These are phyloP conservation scores for Hymenoscyphus albidus DNA, from an alignment of 2,329 filamentous ascomycete genomes.

Conservation along the genomic window DNA sequence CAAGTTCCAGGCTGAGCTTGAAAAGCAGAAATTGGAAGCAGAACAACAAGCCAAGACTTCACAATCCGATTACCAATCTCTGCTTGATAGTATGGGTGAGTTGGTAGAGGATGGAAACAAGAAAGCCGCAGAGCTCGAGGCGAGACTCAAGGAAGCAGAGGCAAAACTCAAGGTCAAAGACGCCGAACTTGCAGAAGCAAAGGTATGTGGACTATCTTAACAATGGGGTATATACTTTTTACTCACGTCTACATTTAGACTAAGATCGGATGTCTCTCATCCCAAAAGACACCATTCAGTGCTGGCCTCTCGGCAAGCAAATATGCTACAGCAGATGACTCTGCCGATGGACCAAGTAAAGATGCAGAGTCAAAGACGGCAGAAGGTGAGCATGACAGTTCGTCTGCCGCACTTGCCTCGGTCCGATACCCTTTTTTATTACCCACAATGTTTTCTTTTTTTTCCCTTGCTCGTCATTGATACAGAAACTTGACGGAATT, in stretches of 20 bases:
- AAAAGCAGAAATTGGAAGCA: constrained; percentile 48
- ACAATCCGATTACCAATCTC: constrained; percentile 52
- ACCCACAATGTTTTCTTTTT: constrained; percentile 5
- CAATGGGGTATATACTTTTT: neutral
- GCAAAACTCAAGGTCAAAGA: constrained; percentile 49
- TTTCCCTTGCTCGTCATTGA: neutral
- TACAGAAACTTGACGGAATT: neutral
- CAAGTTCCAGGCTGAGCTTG: constrained; percentile 50
- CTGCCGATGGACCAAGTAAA: constrained; percentile 36
- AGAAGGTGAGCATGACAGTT: constrained; percentile 59
- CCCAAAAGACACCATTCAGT: constrained; percentile 36
- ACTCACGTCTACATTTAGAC: constrained; percentile 37
- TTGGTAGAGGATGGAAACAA: constrained; percentile 53
- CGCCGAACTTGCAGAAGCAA: constrained; percentile 58
- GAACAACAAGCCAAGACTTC: constrained; percentile 49
- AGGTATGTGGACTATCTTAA: constrained; percentile 39
- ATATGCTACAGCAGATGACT: constrained; percentile 44
- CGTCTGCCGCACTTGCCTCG: constrained; percentile 63
- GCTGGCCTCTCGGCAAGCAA: constrained; percentile 50
- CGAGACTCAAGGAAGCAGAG: constrained; percentile 40
- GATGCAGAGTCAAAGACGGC: constrained; percentile 40
- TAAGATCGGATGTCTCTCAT: constrained; percentile 38
- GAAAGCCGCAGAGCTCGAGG: constrained; percentile 37
- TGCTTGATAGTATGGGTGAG: constrained; percentile 59
- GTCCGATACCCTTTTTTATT: constrained; percentile 46